Base-by-base conservation (phyloP, 768 basidiomycete species). In the Rhizopogon salebrosus region DNA sequence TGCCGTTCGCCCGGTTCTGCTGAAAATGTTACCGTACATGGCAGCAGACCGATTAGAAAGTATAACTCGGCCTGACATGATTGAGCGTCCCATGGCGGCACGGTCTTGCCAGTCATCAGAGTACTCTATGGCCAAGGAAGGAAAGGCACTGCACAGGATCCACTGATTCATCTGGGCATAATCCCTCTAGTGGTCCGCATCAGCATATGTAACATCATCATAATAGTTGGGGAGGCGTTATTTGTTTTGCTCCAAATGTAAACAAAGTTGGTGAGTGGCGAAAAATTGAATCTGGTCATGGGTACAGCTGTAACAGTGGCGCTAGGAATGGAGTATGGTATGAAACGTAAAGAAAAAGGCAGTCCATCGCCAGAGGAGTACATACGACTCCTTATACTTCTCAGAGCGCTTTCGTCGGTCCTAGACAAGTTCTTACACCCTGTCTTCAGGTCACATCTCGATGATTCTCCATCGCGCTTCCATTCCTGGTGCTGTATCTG, bases 111-210 rank as follows among this genome's bases (percentile, higher is more conserved):
- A 95, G 68, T 95, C 94, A 57, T 83, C 79, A 41, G 76, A 71
- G 68, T 87, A 95, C 67, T 95, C 92, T 72, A 89, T 82, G 1
- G 82, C 79, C 50, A 83, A 74, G 3, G 85, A 88, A 2, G 94
- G 94, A 67, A 95, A 92, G 53, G 83, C 78, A 27, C 83, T 80
- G 43, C 87, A 85, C 23, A 91, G 73, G 42, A 94, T 80, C 78
- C 82, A 91, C 71, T 94, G 82, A 67, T 95, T 95, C 92, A 97
- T 93, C 34, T 76, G 72, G 6, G 94, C 84, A 57, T 94, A 93
- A 69, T 97, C 94, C 18, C 91, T 82, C 93, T 92, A 97, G 59
- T 90, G 84, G 48, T 75, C 78, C 10, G 83, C 81, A 57, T 87
- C 83, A 11, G 87, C 68, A 54, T 85, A 86, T 41, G 83, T 75